phyloP scores from a whole-genome alignment of 106 monocot species.

The Chionographis japonica region DNA sequence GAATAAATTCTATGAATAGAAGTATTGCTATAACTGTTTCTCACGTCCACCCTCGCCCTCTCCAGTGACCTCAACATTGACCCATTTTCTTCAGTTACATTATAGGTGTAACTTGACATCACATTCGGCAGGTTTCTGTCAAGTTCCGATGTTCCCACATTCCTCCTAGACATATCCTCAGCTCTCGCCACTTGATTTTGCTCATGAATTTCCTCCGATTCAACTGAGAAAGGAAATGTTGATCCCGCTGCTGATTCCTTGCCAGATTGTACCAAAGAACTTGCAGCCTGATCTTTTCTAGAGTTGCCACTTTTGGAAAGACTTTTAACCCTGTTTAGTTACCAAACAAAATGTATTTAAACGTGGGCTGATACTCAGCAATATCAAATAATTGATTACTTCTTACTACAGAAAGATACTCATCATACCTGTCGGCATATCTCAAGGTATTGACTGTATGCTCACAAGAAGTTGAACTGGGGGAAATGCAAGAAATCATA shows the following conservation, averaged over 20 bases:
- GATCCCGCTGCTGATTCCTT: slow-evolving; percentile 43
- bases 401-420: neutral
- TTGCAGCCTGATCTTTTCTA: slow-evolving; percentile 58
- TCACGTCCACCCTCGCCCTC: slow-evolving; percentile 32
- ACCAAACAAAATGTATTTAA: neutral
- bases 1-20: slow-evolving; percentile 23
- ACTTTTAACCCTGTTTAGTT: slow-evolving; percentile 65
- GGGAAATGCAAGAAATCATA: slow-evolving; percentile 97
- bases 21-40: slow-evolving; percentile 12
- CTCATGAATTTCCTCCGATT: slow-evolving; percentile 27
- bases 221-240: slow-evolving; percentile 27
- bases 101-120: slow-evolving; percentile 26
- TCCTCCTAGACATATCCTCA: slow-evolving; percentile 24
- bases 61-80: slow-evolving; percentile 22
- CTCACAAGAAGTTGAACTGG: slow-evolving; percentile 89
- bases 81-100: slow-evolving; percentile 35
- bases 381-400: neutral
- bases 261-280: slow-evolving; percentile 17
- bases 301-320: slow-evolving; percentile 85
- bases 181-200: slow-evolving; percentile 42
- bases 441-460: slow-evolving; percentile 95
- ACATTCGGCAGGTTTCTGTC: slow-evolving; percentile 31
- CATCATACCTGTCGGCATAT: slow-evolving; percentile 92
- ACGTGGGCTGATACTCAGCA: neutral
- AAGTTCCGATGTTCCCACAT: slow-evolving; percentile 31